A percentile compares a stretch with the other conserved stretches of the same genome.
Conservation (phyloP, 345 rosid genomes). For the Pugionium cornutum region DNA sequence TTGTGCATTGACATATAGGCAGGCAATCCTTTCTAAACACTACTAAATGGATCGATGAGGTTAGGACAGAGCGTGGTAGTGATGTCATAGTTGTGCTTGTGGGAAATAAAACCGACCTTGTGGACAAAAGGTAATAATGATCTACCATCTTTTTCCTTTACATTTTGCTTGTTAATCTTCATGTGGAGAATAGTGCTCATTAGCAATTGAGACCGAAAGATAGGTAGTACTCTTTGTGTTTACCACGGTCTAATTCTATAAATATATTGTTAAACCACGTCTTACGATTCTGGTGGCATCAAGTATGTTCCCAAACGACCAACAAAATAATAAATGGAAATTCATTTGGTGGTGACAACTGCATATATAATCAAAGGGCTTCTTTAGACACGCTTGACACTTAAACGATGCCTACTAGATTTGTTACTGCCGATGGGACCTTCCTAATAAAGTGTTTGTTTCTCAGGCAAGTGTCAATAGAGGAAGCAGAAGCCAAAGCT, state of each 20-base stretch:
- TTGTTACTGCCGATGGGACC: constrained; percentile 21
- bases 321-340: constrained; percentile 27
- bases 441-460: constrained; percentile 27
- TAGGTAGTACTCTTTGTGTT: not conserved
- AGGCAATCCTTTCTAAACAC: constrained; percentile 83
- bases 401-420: constrained; percentile 16
- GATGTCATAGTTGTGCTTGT: constrained; percentile 87
- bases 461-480: constrained; percentile 88
- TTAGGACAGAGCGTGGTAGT: constrained; percentile 86
- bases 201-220: not conserved
- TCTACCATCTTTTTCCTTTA: constrained; percentile 2
- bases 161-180: not conserved
- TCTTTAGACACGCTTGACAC: constrained; percentile 27
- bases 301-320: constrained; percentile 28
- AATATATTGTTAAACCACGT: not conserved
- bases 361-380: constrained; percentile 25
- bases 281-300: constrained; percentile 22
- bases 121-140: constrained; percentile 69
- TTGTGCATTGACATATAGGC: constrained; percentile 46
- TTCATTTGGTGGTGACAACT: constrained; percentile 26
- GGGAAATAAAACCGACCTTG: constrained; percentile 89
- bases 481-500: constrained; percentile 88
- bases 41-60: constrained; percentile 86
- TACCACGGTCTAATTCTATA: not conserved
- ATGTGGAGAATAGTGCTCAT: constrained; percentile 5